Evolutionary conservation across 768 basidiomycete species (phyloP).

Genomic region (Macrolepiota albuminosa): DNA sequence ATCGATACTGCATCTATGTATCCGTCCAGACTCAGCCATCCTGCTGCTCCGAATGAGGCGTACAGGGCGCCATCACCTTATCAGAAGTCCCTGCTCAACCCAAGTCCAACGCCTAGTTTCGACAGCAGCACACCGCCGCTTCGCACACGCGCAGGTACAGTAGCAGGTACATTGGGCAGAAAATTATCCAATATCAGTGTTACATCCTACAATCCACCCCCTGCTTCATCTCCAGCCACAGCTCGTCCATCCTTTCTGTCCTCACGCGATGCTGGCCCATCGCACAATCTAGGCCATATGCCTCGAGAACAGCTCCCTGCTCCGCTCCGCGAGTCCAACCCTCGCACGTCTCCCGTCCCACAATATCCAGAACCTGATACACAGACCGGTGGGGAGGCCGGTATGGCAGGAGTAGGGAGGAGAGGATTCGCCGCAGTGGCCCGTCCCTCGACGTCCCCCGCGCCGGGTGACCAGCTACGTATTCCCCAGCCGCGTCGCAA

Average conservation of each 20-base stretch:
- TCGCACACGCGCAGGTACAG: conserved; percentile 20
- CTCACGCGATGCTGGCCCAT: conserved; percentile 4
- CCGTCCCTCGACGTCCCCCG: conserved; percentile 40
- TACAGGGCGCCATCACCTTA: conserved; percentile 15
- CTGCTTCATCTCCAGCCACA: conserved; percentile 8
- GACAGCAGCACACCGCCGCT: conserved; percentile 16
- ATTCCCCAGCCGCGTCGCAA: conserved; percentile 23
- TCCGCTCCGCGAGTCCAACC: background rate
- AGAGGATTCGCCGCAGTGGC: conserved; percentile 79
- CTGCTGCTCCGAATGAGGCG: conserved; percentile 22
- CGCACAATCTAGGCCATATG: background rate
- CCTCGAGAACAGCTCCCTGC: background rate
- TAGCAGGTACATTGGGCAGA: conserved; percentile 17
- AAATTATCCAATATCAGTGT: conserved; percentile 16
- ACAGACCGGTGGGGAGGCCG: conserved; percentile 70
- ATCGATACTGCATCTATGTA: conserved; percentile 27
- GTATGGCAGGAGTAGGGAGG: conserved; percentile 90
- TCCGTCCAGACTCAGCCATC: conserved; percentile 31
- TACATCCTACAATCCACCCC: background rate
- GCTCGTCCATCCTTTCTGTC: conserved; percentile 12
- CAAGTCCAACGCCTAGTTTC: conserved; percentile 11
- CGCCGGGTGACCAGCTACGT: conserved; percentile 10
- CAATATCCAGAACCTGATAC: conserved; percentile 41
- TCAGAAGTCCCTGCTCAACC: conserved; percentile 13
- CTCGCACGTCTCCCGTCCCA: conserved; percentile 12